Conservation (phyloP, 768 basidiomycete species). For the Xerocomellus intermedius region DNA sequence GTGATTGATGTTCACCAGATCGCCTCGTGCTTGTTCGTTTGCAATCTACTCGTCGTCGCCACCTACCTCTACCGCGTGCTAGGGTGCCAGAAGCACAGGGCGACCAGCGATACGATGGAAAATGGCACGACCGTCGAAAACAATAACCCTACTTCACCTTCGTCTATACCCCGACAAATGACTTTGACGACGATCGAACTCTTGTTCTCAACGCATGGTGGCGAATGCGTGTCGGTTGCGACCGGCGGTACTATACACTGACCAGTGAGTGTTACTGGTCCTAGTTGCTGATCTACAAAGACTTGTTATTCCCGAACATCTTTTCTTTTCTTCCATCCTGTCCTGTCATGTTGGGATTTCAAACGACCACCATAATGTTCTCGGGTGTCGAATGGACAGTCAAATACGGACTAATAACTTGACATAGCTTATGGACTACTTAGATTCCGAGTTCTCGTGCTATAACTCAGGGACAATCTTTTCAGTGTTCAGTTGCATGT, state of each 20-base stretch:
- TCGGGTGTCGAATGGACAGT: background rate
- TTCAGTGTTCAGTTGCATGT: no score
- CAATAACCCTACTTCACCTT: background rate
- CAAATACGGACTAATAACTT: background rate
- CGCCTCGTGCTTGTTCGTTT: constrained; percentile 15
- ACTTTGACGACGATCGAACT: constrained; percentile 16
- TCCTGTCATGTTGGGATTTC: background rate
- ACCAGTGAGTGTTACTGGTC: background rate
- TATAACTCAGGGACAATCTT: no score
- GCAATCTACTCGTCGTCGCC: constrained; percentile 24
- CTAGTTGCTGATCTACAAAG: background rate
- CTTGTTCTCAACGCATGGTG: background rate
- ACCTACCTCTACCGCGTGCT: constrained; percentile 27
- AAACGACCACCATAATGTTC: background rate
- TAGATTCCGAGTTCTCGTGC: background rate
- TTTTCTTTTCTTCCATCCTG: background rate
- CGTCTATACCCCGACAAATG: background rate
- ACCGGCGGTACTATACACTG: background rate
- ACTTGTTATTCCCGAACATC: background rate
- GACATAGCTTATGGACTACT: background rate
- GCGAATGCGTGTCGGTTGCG: no score
- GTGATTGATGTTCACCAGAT: constrained; percentile 7
- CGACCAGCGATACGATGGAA: background rate
- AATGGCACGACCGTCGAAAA: background rate
- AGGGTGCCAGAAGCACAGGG: background rate